These are phyloP conservation scores for Dispira simplex DNA, from an alignment of 192 early-diverging fungal species.

Conservation along the genomic window DNA sequence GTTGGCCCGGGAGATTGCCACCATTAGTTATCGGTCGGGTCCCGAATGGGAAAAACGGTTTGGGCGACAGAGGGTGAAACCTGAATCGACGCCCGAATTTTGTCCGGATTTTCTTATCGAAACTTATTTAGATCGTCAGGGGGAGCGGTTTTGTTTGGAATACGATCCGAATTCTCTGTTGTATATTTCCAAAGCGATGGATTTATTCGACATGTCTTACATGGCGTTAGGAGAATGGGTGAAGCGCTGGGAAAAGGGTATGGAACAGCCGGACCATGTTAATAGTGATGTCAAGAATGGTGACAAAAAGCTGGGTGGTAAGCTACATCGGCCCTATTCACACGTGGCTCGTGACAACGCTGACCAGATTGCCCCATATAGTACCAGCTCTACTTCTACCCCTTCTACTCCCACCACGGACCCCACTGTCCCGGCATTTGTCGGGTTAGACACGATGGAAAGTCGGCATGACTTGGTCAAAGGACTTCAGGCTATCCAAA, in stretches of 20 bases:
- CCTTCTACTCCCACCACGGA: not conserved
- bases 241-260: slow-evolving; percentile 24
- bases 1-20: slow-evolving; percentile 85
- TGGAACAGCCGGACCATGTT: slow-evolving; percentile 3
- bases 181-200: slow-evolving; percentile 96
- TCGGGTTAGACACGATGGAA: not conserved
- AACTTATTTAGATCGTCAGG: slow-evolving; percentile 92
- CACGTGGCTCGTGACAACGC: no score
- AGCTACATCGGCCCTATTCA: no score
- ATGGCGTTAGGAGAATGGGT: slow-evolving; percentile 27
- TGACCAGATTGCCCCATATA: not conserved
- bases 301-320: no score
- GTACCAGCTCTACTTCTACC: not conserved
- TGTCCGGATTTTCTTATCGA: slow-evolving; percentile 93
- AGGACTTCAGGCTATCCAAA: slow-evolving; percentile 50
- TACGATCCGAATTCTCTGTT: slow-evolving; percentile 90
- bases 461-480: slow-evolving; percentile 37
- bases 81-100: slow-evolving; percentile 56
- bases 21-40: slow-evolving; percentile 86
- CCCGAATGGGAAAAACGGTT: slow-evolving; percentile 97
- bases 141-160: slow-evolving; percentile 80
- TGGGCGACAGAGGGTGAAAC: slow-evolving; percentile 64
- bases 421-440: not conserved
- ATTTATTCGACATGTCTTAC: slow-evolving; percentile 88
- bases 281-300: no score